Evolutionary conservation across 768 basidiomycete genomes (phyloP).

Genomic region (Tulasnella sp.): DNA sequence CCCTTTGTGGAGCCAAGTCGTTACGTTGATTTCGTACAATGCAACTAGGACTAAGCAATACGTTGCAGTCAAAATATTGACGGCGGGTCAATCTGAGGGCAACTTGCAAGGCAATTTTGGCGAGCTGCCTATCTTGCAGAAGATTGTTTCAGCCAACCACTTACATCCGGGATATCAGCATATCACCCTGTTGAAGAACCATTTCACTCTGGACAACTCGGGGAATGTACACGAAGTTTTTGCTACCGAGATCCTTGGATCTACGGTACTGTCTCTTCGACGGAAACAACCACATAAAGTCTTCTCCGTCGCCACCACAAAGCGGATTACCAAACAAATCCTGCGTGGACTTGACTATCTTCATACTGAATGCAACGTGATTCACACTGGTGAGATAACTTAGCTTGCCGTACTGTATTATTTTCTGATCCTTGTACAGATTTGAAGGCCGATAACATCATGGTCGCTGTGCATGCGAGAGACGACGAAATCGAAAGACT

Average conservation of each 20-base stretch:
- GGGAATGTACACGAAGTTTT: neutral
- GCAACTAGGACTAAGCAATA: neutral
- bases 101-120: neutral
- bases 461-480: conserved; percentile 15
- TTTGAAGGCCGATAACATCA: conserved; percentile 20
- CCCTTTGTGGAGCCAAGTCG: neutral
- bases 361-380: neutral
- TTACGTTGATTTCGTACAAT: neutral
- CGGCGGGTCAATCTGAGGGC: neutral
- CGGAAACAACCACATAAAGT: neutral
- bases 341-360: conserved; percentile 11
- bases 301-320: neutral
- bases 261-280: neutral
- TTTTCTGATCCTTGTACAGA: conserved; percentile 15
- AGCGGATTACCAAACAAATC: neutral
- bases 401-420: neutral
- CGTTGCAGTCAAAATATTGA: conserved; percentile 6
- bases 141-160: neutral
- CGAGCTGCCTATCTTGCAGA: neutral
- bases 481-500: neutral
- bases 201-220: neutral
- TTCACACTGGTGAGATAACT: conserved; percentile 9
- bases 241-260: neutral
- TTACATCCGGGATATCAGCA: conserved; percentile 1
- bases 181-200: neutral